Evolutionary conservation across 2,329 filamentous ascomycete species (phyloP).

Genomic region (Cercospora zeina): DNA sequence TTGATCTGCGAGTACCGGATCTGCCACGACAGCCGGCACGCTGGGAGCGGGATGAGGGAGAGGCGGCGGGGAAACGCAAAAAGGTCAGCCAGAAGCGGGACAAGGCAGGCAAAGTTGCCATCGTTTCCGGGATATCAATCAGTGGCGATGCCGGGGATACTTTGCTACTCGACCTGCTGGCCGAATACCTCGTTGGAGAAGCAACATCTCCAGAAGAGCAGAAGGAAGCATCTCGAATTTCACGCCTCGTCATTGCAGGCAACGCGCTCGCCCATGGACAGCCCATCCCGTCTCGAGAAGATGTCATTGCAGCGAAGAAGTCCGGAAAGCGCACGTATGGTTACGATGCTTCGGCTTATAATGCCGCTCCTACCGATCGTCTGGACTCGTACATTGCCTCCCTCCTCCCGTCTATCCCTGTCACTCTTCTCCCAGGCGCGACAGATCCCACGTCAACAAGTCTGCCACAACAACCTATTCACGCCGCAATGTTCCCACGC

Average conservation of each 20-base stretch:
- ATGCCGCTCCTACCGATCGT: constrained; percentile 77
- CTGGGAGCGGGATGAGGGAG: constrained; percentile 66
- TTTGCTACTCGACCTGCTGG: constrained; percentile 72
- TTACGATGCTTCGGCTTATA: constrained; percentile 87
- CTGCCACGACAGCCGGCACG: constrained; percentile 77
- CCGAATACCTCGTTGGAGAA: constrained; percentile 88
- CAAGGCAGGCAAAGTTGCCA: constrained; percentile 70
- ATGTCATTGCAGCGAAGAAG: constrained; percentile 47
- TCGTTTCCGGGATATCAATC: constrained; percentile 85
- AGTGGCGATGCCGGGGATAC: constrained; percentile 74
- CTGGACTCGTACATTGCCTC: constrained; percentile 80
- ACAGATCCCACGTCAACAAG: constrained; percentile 85
- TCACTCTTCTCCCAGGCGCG: constrained; percentile 83
- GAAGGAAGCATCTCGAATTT: constrained; percentile 65
- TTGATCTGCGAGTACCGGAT: constrained; percentile 87
- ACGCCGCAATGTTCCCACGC: constrained; percentile 84
- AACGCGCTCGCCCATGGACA: constrained; percentile 69
- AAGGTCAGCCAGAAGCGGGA: constrained; percentile 44
- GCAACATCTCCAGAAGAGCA: constrained; percentile 63
- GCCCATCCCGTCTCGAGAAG: constrained; percentile 51
- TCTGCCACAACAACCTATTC: constrained; percentile 89
- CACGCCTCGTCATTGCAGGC: constrained; percentile 84
- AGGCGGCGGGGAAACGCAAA: constrained; percentile 42
- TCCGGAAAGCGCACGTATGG: constrained; percentile 78
- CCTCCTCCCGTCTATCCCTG: constrained; percentile 79